Evolutionary conservation across 257 asterid genomes (phyloP).

Genomic region (Ballota nigra): DNA sequence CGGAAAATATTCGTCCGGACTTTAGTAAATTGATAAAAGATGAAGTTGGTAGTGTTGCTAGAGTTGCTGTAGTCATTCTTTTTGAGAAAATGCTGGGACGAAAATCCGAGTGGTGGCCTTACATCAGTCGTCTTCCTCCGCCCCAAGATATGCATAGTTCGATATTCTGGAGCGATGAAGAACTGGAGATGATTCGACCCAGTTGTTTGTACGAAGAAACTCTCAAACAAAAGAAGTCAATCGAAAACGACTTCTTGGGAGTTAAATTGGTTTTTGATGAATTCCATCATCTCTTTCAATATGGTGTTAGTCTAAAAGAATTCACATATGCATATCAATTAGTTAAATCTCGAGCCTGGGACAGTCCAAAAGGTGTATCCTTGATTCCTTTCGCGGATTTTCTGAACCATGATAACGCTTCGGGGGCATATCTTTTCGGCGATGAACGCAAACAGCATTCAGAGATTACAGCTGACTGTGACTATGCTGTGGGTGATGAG

Average conservation of each 20-base stretch:
- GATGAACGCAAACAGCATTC: slow-evolving; percentile 53
- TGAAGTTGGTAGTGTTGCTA: slow-evolving; percentile 56
- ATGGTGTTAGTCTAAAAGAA: slow-evolving; percentile 44
- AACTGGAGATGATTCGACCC: slow-evolving; percentile 60
- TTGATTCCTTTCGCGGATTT: slow-evolving; percentile 94
- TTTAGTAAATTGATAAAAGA: slow-evolving; percentile 49
- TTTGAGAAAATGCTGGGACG: slow-evolving; percentile 55
- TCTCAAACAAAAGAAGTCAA: slow-evolving; percentile 46
- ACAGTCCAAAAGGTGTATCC: slow-evolving; percentile 66
- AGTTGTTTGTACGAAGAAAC: slow-evolving; percentile 63
- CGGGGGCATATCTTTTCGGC: slow-evolving; percentile 52
- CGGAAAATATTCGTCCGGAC: slow-evolving; percentile 63
- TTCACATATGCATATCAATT: slow-evolving; percentile 66
- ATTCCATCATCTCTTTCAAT: slow-evolving; percentile 35
- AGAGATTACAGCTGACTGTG: slow-evolving; percentile 75
- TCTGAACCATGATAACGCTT: slow-evolving; percentile 63
- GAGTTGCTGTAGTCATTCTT: slow-evolving; percentile 70
- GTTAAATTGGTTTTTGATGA: slow-evolving; percentile 43
- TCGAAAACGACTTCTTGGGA: slow-evolving; percentile 52
- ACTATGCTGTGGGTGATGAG: slow-evolving; percentile 73
- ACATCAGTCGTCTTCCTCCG: slow-evolving; percentile 55
- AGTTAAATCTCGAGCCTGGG: slow-evolving; percentile 92
- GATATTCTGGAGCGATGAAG: slow-evolving; percentile 66
- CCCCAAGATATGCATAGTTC: slow-evolving; percentile 64
- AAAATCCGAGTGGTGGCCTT: slow-evolving; percentile 78